phyloP scores from a whole-genome alignment of 345 rosid species.

The Acer saccharum region DNA sequence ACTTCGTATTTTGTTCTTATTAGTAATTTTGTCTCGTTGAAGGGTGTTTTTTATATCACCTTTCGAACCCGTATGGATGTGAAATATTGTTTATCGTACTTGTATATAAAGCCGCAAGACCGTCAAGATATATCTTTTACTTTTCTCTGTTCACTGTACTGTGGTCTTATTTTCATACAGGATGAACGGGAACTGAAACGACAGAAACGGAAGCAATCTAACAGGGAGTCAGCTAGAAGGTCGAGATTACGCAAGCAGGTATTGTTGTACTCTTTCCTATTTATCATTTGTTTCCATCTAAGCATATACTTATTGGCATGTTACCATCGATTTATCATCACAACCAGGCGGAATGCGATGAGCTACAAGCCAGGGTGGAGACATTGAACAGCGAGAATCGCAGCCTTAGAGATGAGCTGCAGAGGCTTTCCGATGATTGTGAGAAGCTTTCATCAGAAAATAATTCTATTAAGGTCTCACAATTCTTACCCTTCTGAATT shows the following conservation, averaged over 20 bases:
- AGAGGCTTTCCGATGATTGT: conserved; percentile 82
- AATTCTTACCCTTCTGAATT: neutral
- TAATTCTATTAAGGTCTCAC: conserved; percentile 68
- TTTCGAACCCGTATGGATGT: neutral
- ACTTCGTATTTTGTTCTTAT: no score
- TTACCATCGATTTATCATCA: neutral
- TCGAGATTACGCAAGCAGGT: conserved; percentile 99
- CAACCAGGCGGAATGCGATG: conserved; percentile 87
- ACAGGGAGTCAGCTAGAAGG: conserved; percentile 95
- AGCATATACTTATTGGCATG: neutral
- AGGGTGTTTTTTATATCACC: neutral
- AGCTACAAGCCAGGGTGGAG: conserved; percentile 82
- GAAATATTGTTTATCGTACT: neutral
- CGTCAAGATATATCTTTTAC: neutral
- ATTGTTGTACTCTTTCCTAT: neutral
- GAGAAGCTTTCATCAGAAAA: conserved; percentile 87
- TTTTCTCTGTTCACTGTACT: conserved; percentile 9
- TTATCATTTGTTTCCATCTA: neutral
- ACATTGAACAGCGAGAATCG: conserved; percentile 59
- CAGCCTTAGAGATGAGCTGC: conserved; percentile 73
- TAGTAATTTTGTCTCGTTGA: neutral
- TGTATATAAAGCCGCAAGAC: no score
- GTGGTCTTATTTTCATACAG: conserved; percentile 36
- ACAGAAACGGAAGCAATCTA: conserved; percentile 97
- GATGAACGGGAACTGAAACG: conserved; percentile 93